Evolutionary conservation across 192 early-diverging fungal genomes (phyloP).

Genomic region (Backusella luteola): DNA sequence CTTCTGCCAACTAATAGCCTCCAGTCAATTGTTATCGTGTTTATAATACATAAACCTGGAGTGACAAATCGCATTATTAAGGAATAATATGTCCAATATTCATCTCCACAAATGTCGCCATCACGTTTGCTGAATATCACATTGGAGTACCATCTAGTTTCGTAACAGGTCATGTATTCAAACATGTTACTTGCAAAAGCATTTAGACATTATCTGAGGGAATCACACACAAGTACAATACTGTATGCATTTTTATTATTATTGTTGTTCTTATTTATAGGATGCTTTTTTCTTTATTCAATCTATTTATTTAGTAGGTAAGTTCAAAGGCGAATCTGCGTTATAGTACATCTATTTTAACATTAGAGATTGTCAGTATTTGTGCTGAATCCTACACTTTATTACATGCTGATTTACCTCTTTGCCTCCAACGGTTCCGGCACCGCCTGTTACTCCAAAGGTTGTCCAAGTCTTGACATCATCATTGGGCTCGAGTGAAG

Average conservation of each 20-base stretch:
- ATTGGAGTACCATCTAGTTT: no score
- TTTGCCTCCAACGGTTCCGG: conserved; percentile 68
- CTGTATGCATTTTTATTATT: background rate
- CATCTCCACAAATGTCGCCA: no score
- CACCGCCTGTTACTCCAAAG: conserved; percentile 75
- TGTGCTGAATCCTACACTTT: background rate
- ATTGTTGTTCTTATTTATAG: background rate
- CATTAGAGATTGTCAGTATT: background rate
- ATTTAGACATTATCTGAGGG: background rate
- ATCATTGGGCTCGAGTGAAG: conserved; percentile 66
- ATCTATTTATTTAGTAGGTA: conserved; percentile 15
- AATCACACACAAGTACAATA: background rate
- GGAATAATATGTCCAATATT: no score
- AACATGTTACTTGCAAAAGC: no score
- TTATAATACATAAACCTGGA: no score
- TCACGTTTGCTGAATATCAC: no score
- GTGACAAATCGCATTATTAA: no score
- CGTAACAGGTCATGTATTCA: no score
- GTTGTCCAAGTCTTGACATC: conserved; percentile 77
- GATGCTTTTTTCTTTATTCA: background rate
- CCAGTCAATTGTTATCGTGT: no score
- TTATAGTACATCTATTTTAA: conserved; percentile 16
- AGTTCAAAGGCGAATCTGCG: conserved; percentile 18
- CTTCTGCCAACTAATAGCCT: no score
- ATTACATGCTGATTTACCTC: conserved; percentile 34